A percentile compares a stretch with the other conserved stretches of the same genome.
Evolutionary conservation across 768 basidiomycete genomes (phyloP).

Genomic region (Gloeopeniophorella convolvens): DNA sequence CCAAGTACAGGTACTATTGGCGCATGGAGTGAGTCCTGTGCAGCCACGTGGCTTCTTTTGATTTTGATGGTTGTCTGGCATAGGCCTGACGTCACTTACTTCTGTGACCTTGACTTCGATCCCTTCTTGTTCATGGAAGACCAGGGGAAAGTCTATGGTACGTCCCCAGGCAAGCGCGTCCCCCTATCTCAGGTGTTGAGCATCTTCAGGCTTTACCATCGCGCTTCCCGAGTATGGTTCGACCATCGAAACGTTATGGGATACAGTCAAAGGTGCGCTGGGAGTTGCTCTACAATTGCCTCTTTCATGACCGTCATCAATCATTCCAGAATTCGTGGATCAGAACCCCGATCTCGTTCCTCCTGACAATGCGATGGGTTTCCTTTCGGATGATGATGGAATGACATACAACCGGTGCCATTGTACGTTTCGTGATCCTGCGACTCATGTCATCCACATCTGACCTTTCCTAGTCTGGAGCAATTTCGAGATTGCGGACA

Average conservation of each 20-base stretch:
- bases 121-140: conserved; percentile 57
- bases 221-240: conserved; percentile 68
- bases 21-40: conserved; percentile 40
- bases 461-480: conserved; percentile 43
- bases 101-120: conserved; percentile 50
- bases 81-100: conserved; percentile 51
- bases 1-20: conserved; percentile 41
- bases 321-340: conserved; percentile 43
- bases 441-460: background rate
- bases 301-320: background rate
- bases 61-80: background rate
- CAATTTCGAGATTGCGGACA: conserved; percentile 58
- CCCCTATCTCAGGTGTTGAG: background rate
- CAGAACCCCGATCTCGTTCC: conserved; percentile 42
- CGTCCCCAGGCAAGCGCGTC: conserved; percentile 3
- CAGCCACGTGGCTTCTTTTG: background rate
- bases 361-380: conserved; percentile 47
- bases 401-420: conserved; percentile 54
- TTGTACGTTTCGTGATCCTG: conserved; percentile 28
- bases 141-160: conserved; percentile 48
- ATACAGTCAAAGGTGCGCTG: conserved; percentile 51
- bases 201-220: conserved; percentile 54
- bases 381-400: conserved; percentile 50
- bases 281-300: background rate
- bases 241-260: conserved; percentile 74